These are phyloP conservation scores for Mucor lusitanicus DNA, from an alignment of 371 early-diverging fungal species.

Conservation along the genomic window DNA sequence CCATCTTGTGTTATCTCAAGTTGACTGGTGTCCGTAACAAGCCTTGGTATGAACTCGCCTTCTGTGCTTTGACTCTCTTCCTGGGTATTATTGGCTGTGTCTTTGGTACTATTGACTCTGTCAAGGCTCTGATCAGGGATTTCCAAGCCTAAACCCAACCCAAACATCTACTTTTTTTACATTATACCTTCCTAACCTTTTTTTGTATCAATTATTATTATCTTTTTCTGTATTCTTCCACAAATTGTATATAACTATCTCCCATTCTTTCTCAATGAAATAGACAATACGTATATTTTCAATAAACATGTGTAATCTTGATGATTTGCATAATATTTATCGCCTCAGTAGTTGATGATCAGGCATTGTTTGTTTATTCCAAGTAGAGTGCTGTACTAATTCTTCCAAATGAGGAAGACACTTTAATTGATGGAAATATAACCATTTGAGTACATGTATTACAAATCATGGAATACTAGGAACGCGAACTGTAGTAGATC, in stretches of 20 bases:
- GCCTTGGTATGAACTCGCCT: constrained; percentile 46
- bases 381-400: neutral
- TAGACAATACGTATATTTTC: neutral
- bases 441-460: too few species aligned
- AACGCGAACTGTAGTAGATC: too few species aligned
- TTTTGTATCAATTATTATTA: neutral
- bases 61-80: constrained; percentile 58
- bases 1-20: constrained; percentile 63
- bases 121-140: constrained; percentile 46
- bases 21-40: constrained; percentile 60
- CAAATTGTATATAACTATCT: neutral
- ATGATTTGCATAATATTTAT: constrained; percentile 3
- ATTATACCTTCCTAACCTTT: neutral
- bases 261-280: neutral
- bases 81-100: constrained; percentile 63
- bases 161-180: neutral
- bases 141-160: constrained; percentile 10
- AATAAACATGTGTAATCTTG: neutral
- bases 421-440: too few species aligned
- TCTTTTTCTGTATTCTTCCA: neutral
- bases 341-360: neutral
- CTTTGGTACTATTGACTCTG: constrained; percentile 67
- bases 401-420: neutral
- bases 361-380: neutral
- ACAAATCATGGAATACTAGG: too few species aligned